Evolutionary conservation across 2,329 filamentous ascomycete species (phyloP).

Genomic region (Sarocladium kiliense): DNA sequence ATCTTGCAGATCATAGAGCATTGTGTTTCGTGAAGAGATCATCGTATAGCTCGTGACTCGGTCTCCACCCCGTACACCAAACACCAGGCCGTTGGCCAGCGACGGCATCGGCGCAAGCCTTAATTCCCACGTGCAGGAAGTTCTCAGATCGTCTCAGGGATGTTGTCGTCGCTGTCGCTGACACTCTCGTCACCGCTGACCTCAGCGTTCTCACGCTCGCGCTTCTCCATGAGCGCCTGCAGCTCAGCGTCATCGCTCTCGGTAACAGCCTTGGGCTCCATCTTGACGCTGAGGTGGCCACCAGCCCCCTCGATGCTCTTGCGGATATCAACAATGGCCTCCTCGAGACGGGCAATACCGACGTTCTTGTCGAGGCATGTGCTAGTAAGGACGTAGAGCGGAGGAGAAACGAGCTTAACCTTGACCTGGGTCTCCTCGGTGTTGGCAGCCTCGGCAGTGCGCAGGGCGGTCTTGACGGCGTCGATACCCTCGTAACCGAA

Average conservation of each 20-base stretch:
- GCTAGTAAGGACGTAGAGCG: constrained; percentile 91
- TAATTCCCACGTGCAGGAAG: not conserved
- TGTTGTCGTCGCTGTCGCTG: constrained; percentile 89
- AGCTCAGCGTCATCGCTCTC: constrained; percentile 97
- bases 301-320: constrained; percentile 72
- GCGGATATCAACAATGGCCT: constrained; percentile 83
- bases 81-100: not conserved
- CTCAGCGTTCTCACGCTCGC: constrained; percentile 94
- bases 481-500: constrained; percentile 98
- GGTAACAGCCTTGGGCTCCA: constrained; percentile 98
- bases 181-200: constrained; percentile 96
- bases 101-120: not conserved
- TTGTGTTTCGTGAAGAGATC: constrained; percentile 1
- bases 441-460: constrained; percentile 88
- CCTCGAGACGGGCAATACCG: constrained; percentile 79
- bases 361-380: constrained; percentile 90
- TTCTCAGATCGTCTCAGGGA: constrained; percentile 34
- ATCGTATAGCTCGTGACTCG: not conserved
- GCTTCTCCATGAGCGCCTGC: constrained; percentile 98
- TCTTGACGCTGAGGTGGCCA: constrained; percentile 84
- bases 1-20: not conserved
- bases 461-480: constrained; percentile 88
- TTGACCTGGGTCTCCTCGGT: constrained; percentile 92
- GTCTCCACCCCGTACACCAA: not conserved
- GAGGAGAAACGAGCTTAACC: constrained; percentile 96